Base-by-base conservation (phyloP, 192 early-diverging fungal genomes). In the Coemansia reversa region DNA sequence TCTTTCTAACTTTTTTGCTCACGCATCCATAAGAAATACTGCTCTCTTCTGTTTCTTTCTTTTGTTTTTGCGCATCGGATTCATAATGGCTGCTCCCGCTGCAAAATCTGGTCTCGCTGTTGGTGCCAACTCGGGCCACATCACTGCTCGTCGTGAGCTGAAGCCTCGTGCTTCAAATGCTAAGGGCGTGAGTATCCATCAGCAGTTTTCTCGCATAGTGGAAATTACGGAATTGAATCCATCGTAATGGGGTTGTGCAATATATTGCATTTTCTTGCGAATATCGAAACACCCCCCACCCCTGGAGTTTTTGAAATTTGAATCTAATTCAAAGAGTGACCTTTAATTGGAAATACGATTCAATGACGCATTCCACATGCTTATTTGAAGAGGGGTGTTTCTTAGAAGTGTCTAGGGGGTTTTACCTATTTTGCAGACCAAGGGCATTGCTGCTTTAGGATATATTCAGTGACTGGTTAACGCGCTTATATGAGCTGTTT, bases 81-180 rank as follows among this genome's bases (percentile, higher is more conserved):
- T 24, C 49, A 51, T 32, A 84, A 88, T 88, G 86, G 86, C 72
- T 69, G 84, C 85, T 70, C 76, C 81, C 62, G 72, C 75, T 59
- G 67, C 74, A 67, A 92, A 90, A 83, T 85, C 89, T 68, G 96
- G 96, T 71, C 88, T 99, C 75, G 86, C 86, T 74, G 85, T 84
- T 67, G 97, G 97, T 73, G 79, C 88, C 83, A 97, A 96, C 90
- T 88, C 90, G 79, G 97, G 97, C 60, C 94, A 92, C 89, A 81
- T 92, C 84, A 90, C 89, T 72, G 88, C 95, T 63, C 78, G 77
- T 61, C 87, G 74, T 48, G 67, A 68, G 65, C 65, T 63, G 42
- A 65, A 62, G 60, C 47, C 65, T 20, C 69, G 70, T 56, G 57
- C 70, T n/a, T 45, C 74, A 27, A 56, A 60, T 60, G 60, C 66